Conservation (phyloP, 768 basidiomycete species). For the Psilocybe subaeruginosa region DNA sequence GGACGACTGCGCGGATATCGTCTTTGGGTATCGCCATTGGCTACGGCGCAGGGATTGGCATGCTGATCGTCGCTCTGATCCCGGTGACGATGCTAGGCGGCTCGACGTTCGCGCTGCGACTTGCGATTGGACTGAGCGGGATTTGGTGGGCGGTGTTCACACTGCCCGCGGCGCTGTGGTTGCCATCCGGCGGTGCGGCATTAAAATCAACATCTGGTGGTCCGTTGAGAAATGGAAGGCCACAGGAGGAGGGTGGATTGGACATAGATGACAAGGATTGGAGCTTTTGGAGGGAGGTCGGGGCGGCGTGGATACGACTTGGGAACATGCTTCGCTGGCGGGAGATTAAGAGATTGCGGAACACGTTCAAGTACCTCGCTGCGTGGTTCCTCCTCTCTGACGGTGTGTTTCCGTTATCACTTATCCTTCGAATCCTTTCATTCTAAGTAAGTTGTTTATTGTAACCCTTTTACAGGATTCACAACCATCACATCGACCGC, state of each 20-base stretch:
- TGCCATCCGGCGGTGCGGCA: conserved; percentile 47
- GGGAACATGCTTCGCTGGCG: conserved; percentile 72
- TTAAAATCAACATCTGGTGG: not conserved
- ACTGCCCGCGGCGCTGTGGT: conserved; percentile 75
- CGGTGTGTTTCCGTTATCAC: conserved; percentile 46
- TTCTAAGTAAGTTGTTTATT: not conserved
- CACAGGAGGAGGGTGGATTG: not conserved
- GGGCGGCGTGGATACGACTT: conserved; percentile 75
- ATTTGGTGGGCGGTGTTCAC: conserved; percentile 88
- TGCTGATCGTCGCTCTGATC: conserved; percentile 74
- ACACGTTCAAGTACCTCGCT: conserved; percentile 88
- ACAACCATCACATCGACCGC: conserved; percentile 93
- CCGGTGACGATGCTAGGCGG: conserved; percentile 78
- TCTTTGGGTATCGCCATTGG: conserved; percentile 86
- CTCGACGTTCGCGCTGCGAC: conserved; percentile 75
- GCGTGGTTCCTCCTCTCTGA: conserved; percentile 97
- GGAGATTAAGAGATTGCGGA: conserved; percentile 73
- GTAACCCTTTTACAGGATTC: conserved; percentile 58
- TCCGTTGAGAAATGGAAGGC: too few species aligned
- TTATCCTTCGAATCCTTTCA: not conserved
- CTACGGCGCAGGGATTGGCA: conserved; percentile 79
- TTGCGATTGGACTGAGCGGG: conserved; percentile 86
- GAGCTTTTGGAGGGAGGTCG: conserved; percentile 55
- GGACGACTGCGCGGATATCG: conserved; percentile 83
- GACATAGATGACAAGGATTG: conserved; percentile 29